These are phyloP conservation scores for Termitomyces sp. DNA, from an alignment of 768 basidiomycete genomes.

Conservation along the genomic window DNA sequence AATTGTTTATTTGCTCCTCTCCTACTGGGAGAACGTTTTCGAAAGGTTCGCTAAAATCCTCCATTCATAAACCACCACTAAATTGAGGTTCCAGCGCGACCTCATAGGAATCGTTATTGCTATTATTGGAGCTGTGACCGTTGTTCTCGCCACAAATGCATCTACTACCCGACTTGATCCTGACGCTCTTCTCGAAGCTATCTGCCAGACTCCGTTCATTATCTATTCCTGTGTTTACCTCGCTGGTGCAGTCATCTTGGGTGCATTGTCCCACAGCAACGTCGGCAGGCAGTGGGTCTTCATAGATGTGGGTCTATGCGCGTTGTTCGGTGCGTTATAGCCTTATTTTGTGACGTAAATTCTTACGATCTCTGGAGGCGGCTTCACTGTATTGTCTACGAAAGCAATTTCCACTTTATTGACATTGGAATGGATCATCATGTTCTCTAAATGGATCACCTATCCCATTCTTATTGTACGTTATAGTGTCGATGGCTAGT, in stretches of 20 bases:
- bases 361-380: slow-evolving; percentile 41
- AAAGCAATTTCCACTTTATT: slow-evolving; percentile 89
- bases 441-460: slow-evolving; percentile 78
- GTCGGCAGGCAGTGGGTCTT: slow-evolving; percentile 67
- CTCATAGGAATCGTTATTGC: slow-evolving; percentile 76
- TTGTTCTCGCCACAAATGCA: slow-evolving; percentile 78
- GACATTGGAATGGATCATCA: slow-evolving; percentile 69
- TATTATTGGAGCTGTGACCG: slow-evolving; percentile 84
- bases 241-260: slow-evolving; percentile 50
- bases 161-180: slow-evolving; percentile 69
- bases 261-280: slow-evolving; percentile 58
- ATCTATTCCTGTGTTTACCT: slow-evolving; percentile 67
- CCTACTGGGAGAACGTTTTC: slow-evolving; percentile 78
- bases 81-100: slow-evolving; percentile 49
- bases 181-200: slow-evolving; percentile 59
- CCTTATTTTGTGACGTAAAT: neutral
- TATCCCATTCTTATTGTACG: slow-evolving; percentile 71
- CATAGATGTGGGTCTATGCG: slow-evolving; percentile 86
- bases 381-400: slow-evolving; percentile 90
- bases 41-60: slow-evolving; percentile 42
- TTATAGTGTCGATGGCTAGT: neutral
- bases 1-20: slow-evolving; percentile 93
- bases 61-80: slow-evolving; percentile 9
- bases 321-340: slow-evolving; percentile 59
- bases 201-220: slow-evolving; percentile 69